Conservation (phyloP, 768 basidiomycete genomes). For the Pleurotus ostreatus region DNA sequence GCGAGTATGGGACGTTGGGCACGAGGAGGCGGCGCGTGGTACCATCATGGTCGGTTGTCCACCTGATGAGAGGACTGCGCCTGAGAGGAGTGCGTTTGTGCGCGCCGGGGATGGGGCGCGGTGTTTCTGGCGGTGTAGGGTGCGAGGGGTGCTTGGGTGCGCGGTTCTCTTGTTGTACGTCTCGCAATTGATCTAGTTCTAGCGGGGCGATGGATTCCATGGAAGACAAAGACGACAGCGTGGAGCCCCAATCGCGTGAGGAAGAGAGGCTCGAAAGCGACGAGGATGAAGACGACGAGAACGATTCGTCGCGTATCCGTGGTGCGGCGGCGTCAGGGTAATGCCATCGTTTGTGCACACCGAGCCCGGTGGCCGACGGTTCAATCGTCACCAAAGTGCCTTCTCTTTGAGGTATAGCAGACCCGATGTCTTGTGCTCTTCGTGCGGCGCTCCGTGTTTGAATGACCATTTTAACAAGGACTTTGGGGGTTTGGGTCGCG, state of each 20-base stretch:
- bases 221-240: background rate
- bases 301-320: background rate
- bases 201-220: background rate
- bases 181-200: no score
- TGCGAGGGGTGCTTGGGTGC: background rate
- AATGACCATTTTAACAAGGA: background rate
- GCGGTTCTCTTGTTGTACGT: no score
- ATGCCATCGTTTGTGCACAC: slow-evolving; percentile 9
- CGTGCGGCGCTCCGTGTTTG: slow-evolving; percentile 8
- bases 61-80: slow-evolving; percentile 1
- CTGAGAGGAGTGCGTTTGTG: background rate
- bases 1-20: background rate
- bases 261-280: slow-evolving; percentile 1
- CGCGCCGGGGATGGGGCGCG: background rate
- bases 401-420: background rate
- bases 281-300: slow-evolving; percentile 1
- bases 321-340: background rate
- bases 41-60: background rate
- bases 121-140: slow-evolving; percentile 1
- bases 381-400: slow-evolving; percentile 5
- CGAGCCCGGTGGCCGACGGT: slow-evolving; percentile 8
- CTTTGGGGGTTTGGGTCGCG: background rate
- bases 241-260: background rate
- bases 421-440: background rate
- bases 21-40: background rate